A percentile compares a stretch with the other conserved stretches of the same genome.
phyloP scores from a whole-genome alignment of 441 rosid genomes.

The Manihot esculenta region DNA sequence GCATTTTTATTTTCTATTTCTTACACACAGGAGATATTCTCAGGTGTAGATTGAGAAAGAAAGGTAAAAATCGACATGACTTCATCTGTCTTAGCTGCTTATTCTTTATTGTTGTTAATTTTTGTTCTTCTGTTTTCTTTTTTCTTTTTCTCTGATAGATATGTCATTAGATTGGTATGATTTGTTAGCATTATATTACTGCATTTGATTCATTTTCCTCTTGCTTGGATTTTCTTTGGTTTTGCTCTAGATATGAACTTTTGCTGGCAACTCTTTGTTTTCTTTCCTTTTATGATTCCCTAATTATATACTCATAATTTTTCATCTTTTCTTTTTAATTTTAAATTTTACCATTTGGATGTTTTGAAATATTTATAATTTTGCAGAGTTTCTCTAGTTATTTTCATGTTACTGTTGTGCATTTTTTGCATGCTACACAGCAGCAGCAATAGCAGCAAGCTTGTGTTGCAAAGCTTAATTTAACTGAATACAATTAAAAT shows the following conservation, averaged over 20 bases:
- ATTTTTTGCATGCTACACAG: neutral
- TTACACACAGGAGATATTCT: no score
- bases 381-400: neutral
- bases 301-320: neutral
- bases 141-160: neutral
- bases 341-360: neutral
- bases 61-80: no score
- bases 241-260: conserved; percentile 3
- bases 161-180: neutral
- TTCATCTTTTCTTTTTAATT: no score
- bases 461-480: no score
- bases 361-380: neutral
- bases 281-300: neutral
- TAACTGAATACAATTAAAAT: no score
- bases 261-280: neutral
- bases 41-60: no score
- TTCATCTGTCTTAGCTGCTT: neutral
- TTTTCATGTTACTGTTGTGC: neutral
- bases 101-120: neutral
- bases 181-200: neutral
- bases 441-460: no score
- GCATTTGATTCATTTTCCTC: neutral
- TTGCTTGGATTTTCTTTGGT: neutral
- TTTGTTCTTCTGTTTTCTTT: neutral
- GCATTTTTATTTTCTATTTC: neutral